These are phyloP conservation scores for Acanthamoeba lenticulata DNA, from an alignment of 208 protist genomes.

Conservation along the genomic window DNA sequence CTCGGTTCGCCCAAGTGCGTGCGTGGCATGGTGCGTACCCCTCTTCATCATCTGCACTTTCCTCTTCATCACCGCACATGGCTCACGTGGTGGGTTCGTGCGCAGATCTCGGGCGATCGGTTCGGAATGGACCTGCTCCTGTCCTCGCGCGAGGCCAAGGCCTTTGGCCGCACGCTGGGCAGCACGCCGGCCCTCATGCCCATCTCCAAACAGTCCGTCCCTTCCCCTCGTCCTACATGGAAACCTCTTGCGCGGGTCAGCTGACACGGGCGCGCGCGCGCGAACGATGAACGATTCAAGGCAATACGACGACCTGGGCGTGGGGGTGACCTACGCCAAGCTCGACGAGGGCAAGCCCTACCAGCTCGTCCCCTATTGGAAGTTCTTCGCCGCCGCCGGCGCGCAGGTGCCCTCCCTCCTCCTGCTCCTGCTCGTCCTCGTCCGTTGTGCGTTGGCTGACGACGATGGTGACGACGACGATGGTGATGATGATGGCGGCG, in stretches of 20 bases:
- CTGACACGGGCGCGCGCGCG: not conserved
- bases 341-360: not conserved
- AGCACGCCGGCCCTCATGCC: not conserved
- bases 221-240: not conserved
- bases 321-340: slow-evolving; percentile 16
- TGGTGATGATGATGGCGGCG: not conserved
- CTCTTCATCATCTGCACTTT: not conserved
- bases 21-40: slow-evolving; percentile 13
- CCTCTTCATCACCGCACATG: too few relatives aligned
- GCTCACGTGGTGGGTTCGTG: not conserved
- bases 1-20: slow-evolving; percentile 44
- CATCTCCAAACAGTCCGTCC: not conserved
- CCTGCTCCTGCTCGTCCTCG: not conserved
- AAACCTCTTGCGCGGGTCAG: not conserved
- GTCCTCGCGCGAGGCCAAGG: not conserved
- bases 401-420: not conserved
- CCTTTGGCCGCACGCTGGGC: not conserved
- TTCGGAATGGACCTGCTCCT: slow-evolving; percentile 24
- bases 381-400: not conserved
- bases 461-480: not conserved
- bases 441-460: not conserved
- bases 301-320: not conserved
- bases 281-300: not conserved
- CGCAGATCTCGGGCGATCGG: not conserved
- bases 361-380: not conserved